Evolutionary conservation across 345 rosid species (phyloP).

Genomic region (Rhizophora mangle): DNA sequence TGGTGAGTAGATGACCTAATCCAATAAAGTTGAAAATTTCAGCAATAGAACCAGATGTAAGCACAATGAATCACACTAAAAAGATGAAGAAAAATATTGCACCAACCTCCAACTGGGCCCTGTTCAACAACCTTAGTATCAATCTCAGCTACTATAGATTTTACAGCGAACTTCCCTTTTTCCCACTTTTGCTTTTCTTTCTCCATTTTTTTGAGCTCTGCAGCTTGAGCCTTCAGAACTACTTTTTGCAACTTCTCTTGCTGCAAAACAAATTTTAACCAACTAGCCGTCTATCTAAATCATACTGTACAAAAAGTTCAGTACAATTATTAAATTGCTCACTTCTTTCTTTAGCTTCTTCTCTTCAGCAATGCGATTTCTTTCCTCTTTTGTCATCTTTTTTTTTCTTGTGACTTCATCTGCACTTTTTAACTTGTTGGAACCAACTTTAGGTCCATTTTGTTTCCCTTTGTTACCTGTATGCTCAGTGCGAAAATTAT

Average conservation of each 20-base stretch:
- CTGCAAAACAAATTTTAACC: slow-evolving; percentile 41
- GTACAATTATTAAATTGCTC: slow-evolving; percentile 14
- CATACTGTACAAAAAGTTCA: slow-evolving; percentile 7
- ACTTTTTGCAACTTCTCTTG: slow-evolving; percentile 78
- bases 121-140: slow-evolving; percentile 78
- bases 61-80: slow-evolving; percentile 7
- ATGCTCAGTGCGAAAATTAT: slow-evolving; percentile 44
- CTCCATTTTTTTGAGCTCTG: slow-evolving; percentile 64
- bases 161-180: slow-evolving; percentile 79
- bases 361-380: slow-evolving; percentile 55
- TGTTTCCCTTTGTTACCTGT: slow-evolving; percentile 20
- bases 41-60: slow-evolving; percentile 15
- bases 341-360: slow-evolving; percentile 76
- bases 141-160: slow-evolving; percentile 78
- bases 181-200: slow-evolving; percentile 84
- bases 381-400: slow-evolving; percentile 54
- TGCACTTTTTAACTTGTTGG: slow-evolving; percentile 28
- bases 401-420: slow-evolving; percentile 42
- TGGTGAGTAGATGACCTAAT: slow-evolving; percentile 78
- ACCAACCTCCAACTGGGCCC: slow-evolving; percentile 74
- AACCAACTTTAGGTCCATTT: slow-evolving; percentile 20
- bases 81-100: slow-evolving; percentile 3
- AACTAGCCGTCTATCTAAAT: slow-evolving; percentile 1
- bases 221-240: slow-evolving; percentile 77
- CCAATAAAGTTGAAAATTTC: slow-evolving; percentile 26